phyloP scores from a whole-genome alignment of 2,329 filamentous ascomycete species.

The Gnomoniopsis sp. region DNA sequence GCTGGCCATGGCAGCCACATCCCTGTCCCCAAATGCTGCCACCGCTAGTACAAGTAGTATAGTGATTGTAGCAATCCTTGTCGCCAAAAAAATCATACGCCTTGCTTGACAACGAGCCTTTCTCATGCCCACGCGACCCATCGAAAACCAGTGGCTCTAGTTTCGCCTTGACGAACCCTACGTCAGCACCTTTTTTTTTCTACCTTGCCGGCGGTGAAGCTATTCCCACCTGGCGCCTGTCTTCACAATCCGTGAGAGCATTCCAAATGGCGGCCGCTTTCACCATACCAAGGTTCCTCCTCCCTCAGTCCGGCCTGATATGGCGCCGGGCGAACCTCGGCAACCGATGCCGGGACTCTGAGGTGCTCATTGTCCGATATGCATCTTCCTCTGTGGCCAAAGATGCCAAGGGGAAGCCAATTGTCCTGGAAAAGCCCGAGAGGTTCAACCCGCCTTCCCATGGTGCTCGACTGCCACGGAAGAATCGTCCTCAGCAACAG shows the following conservation, averaged over 20 bases:
- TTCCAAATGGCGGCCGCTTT: conserved; percentile 41
- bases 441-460: conserved; percentile 93
- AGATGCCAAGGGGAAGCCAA: conserved; percentile 46
- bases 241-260: conserved; percentile 1
- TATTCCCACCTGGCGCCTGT: neutral
- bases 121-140: too few relatives aligned
- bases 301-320: conserved; percentile 57
- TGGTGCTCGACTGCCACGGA: conserved; percentile 61
- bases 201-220: neutral
- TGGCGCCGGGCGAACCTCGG: conserved; percentile 41
- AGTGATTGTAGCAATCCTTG: too few relatives aligned
- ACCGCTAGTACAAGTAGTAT: too few relatives aligned
- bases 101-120: too few relatives aligned
- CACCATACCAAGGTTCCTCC: conserved; percentile 65
- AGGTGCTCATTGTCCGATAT: conserved; percentile 29
- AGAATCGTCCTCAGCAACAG: conserved; percentile 53
- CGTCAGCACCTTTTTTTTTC: neutral
- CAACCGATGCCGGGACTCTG: conserved; percentile 23
- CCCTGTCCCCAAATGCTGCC: neutral
- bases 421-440: conserved; percentile 79
- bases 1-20: neutral
- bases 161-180: neutral
- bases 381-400: conserved; percentile 23
- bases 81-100: too few relatives aligned
- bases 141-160: neutral